These are phyloP conservation scores for Xerocomus potaroensis DNA, from an alignment of 768 basidiomycete genomes.

Conservation along the genomic window DNA sequence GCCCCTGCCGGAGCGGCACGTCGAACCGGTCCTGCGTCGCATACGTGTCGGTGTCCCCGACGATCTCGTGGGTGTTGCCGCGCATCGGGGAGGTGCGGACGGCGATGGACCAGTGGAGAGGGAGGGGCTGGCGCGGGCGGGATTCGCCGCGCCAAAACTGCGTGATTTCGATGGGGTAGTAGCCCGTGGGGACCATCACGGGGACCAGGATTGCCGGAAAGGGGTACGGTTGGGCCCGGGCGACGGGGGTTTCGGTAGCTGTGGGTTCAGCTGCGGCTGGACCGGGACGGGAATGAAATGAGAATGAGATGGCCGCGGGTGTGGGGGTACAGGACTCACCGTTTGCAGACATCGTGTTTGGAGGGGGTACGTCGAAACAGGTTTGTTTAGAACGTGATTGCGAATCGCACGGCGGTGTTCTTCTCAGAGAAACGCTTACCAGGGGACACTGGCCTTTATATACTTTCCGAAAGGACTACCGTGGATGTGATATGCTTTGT, in stretches of 20 bases:
- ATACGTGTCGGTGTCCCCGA: constrained; percentile 24
- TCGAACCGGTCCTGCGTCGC: constrained; percentile 12
- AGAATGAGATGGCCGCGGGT: background rate
- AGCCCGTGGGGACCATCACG: constrained; percentile 16
- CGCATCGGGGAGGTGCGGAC: constrained; percentile 14
- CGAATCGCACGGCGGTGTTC: too few species aligned
- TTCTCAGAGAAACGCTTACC: too few species aligned
- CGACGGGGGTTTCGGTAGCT: background rate
- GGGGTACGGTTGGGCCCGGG: background rate
- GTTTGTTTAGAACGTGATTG: too few species aligned
- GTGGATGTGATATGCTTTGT: too few species aligned
- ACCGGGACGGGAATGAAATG: background rate
- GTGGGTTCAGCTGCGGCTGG: background rate
- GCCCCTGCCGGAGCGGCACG: constrained; percentile 3
- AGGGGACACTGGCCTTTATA: too few species aligned
- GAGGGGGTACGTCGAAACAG: too few species aligned
- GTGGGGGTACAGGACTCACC: too few species aligned
- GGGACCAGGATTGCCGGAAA: constrained; percentile 13
- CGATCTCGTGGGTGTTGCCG: constrained; percentile 25
- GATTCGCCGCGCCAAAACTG: constrained; percentile 28
- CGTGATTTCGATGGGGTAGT: constrained; percentile 21
- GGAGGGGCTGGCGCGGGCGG: constrained; percentile 5
- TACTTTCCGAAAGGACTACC: too few species aligned
- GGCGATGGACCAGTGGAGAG: constrained; percentile 27
- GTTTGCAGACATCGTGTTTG: background rate